phyloP scores from a whole-genome alignment of 139 green algal genomes.

The Limnomonas spitsbergensis region DNA sequence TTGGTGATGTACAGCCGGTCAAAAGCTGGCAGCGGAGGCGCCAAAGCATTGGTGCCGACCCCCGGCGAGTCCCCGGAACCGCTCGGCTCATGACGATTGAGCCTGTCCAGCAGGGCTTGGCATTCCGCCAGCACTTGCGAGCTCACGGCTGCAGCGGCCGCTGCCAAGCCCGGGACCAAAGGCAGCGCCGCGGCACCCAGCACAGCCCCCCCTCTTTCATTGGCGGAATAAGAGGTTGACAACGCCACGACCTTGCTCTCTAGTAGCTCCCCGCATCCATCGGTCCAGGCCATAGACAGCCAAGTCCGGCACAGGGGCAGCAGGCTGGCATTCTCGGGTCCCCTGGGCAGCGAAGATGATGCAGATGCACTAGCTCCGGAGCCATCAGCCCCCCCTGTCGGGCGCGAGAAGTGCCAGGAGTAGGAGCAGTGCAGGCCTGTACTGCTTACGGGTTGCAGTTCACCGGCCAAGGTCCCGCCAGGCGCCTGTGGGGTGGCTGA shows the following conservation, averaged over 20 bases:
- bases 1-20: background rate
- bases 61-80: background rate
- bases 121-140: background rate
- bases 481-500: background rate
- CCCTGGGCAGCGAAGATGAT: too few species aligned
- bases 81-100: background rate
- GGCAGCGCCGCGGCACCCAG: background rate
- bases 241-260: background rate
- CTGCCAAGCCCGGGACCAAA: background rate
- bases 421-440: constrained; percentile 9
- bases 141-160: background rate
- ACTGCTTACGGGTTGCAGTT: background rate
- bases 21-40: background rate
- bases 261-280: background rate
- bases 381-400: too few species aligned
- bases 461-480: background rate
- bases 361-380: too few species aligned
- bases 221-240: background rate
- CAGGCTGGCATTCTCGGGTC: too few species aligned
- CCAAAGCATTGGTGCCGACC: background rate
- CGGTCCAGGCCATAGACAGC: background rate
- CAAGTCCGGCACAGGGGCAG: background rate
- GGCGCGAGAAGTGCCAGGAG: too few species aligned
- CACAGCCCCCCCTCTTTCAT: background rate
- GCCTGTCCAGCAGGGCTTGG: background rate